Base-by-base conservation (phyloP, 768 basidiomycete genomes). In the Pulveroboletus sp. region DNA sequence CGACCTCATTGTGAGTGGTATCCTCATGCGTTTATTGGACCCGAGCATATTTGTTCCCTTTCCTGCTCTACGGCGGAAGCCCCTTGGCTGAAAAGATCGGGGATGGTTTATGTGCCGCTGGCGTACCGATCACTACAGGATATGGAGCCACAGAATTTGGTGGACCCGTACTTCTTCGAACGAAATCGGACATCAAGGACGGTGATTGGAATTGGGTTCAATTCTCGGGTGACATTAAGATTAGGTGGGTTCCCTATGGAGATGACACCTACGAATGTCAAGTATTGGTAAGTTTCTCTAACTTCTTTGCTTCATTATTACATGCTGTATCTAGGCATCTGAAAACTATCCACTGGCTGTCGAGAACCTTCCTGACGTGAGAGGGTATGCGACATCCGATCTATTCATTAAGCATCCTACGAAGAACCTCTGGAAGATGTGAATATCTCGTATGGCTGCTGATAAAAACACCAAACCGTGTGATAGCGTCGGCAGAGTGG, bases 381-480 rank as follows among this genome's bases (percentile, higher is more conserved):
- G 73, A 31, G 50, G 47, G 3, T 59, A 73, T 45, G 73, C 71
- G 0, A 76, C 73, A 1, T 69, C 70, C 0, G 78, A 77, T 62
- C 44, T 80, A 5, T 75, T 73, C 52, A 50, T 69, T 8, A 67
- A 60, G 18, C 78, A 79, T 54, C 77, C 79, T 0, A 70, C 71
- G 2, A 72, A 69, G 39, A 51, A 67, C 2, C 6, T 73, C 28
- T 80, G 75, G 73, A 75, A 67, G 55, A 68, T 77, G 75, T 76
- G 43, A 41, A 49, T 31, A 1, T 35, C 3, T 24, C 18, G n/a
- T 6, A n/a, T 21, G 17, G 18, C 33, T 11, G 1, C 1, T 17
- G 8, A 28, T n/a, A 0, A 6, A 10, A 24, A 32, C 14, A 35
- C 32, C 33, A 14, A 51, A 26, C 11, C n/a, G 8, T 6, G 17